phyloP scores from a whole-genome alignment of 1,284 basidiomycete species.

The Moniliella sp. region DNA sequence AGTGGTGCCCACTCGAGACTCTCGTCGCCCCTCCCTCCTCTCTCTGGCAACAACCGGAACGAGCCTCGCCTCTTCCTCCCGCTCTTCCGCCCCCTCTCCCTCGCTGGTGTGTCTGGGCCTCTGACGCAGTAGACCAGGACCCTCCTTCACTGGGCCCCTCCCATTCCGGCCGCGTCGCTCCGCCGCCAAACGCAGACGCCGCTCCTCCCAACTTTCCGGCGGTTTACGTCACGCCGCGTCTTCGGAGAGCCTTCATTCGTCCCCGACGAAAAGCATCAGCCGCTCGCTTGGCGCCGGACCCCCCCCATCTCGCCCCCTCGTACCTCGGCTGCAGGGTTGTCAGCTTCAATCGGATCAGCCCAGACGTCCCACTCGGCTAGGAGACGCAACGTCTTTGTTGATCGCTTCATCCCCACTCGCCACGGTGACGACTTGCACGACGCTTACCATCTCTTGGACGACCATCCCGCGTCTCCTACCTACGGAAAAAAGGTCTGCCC shows the following conservation, averaged over 20 bases:
- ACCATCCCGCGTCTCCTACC: conserved; percentile 23
- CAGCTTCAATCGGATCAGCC: too few species aligned
- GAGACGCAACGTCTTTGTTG: too few species aligned
- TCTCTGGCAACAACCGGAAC: not conserved
- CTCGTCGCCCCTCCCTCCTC: too few species aligned
- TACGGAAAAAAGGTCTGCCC: conserved; percentile 19
- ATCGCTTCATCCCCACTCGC: conserved; percentile 41
- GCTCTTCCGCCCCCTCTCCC: not conserved
- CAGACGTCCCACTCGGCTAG: too few species aligned
- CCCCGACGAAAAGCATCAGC: conserved; percentile 1
- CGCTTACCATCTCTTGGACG: conserved; percentile 38
- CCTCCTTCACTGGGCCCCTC: too few species aligned
- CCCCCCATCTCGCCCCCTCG: not conserved
- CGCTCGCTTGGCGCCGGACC: conserved; percentile 1
- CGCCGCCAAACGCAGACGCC: too few species aligned
- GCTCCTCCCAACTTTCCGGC: too few species aligned
- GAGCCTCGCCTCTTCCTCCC: not conserved
- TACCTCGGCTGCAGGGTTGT: not conserved
- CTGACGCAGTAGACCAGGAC: not conserved
- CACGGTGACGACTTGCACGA: conserved; percentile 39
- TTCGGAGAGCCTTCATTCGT: too few species aligned
- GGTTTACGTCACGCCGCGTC: too few species aligned
- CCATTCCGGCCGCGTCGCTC: too few species aligned
- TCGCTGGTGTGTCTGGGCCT: not conserved
- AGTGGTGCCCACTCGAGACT: too few species aligned